Evolutionary conservation across 2,329 filamentous ascomycete genomes (phyloP), one percentile per base, ranked within the genome.

Genomic region (Sclerotinia spermophila): DNA sequence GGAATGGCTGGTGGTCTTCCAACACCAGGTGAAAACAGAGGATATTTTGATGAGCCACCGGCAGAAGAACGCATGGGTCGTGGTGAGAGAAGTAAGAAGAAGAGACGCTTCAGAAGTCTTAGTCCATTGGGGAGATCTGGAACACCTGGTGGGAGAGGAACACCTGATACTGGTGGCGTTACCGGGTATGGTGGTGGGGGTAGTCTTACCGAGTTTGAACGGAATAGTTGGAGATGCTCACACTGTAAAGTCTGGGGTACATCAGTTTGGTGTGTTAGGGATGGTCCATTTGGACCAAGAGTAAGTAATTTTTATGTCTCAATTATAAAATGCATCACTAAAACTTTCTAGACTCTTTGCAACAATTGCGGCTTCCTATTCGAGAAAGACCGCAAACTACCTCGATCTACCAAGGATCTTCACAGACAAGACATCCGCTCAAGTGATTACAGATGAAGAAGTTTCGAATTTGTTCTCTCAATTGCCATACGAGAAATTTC

Each of bases 31-130:
- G 82, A 83, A 40, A 83, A 71, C 45, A 75, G 61, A 83, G 72
- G 74, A 15, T 82, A 84, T 5, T 82, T 85, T 6, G 82, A 86
- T 73, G 81, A 85, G 48, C 87, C 90, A 74, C 74, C 77, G 56
- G 67, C 76, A 53, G 87, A 97, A 78, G 93, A 96, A 78, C 87
- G 92, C 6, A 94, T 97, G 89, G 95, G 95, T 33, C 86, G 95
- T 69, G 95, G 95, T 35, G 95, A 97, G 82, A 85, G 95, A 60
- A 96, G 92, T 76, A 98, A 97, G 86, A 97, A 97, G 85, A 97
- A 97, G 87, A 87, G 92, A 74, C 87, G 94, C 38, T 97, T 97
- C 83, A 88, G 94, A 75, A 97, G 94, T 80, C 81, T 97, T 73
- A 96, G 93, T 78, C 95, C 96, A 0, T 82, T 89, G 30, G 92